A percentile compares a stretch with the other conserved stretches of the same genome.
Evolutionary conservation across 75 land plant genomes (phyloP).

Genomic region (Sequoia sempervirens): DNA sequence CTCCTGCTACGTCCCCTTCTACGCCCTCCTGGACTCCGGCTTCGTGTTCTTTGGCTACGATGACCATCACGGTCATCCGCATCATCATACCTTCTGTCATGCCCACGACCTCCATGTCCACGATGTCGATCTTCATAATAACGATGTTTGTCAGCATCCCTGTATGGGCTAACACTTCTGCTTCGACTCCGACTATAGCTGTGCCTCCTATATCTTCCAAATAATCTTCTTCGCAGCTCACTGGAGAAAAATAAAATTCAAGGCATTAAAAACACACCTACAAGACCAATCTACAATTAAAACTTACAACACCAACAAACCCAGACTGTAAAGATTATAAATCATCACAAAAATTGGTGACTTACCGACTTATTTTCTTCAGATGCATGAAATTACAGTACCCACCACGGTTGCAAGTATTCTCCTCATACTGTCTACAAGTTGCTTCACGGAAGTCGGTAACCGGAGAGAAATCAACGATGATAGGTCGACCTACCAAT

Average conservation of each 20-base stretch:
- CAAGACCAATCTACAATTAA: neutral
- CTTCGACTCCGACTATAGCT: constrained; percentile 27
- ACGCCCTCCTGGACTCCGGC: constrained; percentile 12
- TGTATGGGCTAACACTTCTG: constrained; percentile 23
- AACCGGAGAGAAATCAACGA: constrained; percentile 50
- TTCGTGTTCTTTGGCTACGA: constrained; percentile 14
- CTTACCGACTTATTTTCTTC: constrained; percentile 42
- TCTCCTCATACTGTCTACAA: constrained; percentile 55
- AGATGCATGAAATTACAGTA: constrained; percentile 60
- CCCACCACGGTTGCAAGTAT: constrained; percentile 58
- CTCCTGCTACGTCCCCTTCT: constrained; percentile 18
- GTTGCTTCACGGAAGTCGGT: constrained; percentile 61
- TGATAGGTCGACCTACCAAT: constrained; percentile 44
- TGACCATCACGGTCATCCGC: constrained; percentile 25
- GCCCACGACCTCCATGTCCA: constrained; percentile 28
- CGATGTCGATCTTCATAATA: constrained; percentile 12
- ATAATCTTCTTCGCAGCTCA: constrained; percentile 26
- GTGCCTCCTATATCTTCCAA: constrained; percentile 31
- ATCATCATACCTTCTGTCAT: constrained; percentile 17
- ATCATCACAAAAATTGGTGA: constrained; percentile 2
- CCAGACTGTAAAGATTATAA: neutral
- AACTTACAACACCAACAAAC: neutral
- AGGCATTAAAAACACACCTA: neutral
- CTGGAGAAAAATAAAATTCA: constrained; percentile 2
- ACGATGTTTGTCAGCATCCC: constrained; percentile 17